Evolutionary conservation across 75 land plant species (phyloP), one percentile per base, ranked within the genome.

Genomic region (Picea sitchensis): DNA sequence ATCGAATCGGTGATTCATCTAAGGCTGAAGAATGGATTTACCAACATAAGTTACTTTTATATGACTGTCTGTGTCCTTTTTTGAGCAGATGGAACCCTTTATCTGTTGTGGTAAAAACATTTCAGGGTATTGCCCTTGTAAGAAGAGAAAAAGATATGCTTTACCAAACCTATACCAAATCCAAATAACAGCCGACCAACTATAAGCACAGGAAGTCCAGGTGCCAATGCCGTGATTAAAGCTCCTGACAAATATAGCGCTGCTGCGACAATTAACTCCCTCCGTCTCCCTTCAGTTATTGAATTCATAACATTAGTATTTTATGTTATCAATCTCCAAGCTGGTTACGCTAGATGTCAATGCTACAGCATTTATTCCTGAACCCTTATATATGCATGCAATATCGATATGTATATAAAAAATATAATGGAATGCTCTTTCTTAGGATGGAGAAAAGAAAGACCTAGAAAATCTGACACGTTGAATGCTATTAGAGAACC

Each of bases 121-220:
- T 62, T 30, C 34, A n/a, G 32, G 4, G 64, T 12, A 58, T 62
- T 34, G 4, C 44, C 56, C 74, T 1, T 58, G 7, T 62, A 32
- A 31, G 36, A 76, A 76, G 65, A 71, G 54, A 71, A 47, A 71
- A 41, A 23, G n/a, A 2, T 71, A 44, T 41, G 74, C 74, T 44
- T 80, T 78, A 95, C 98, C 90, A 97, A 76, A 51, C 99, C 99
- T 69, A 97, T 97, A 56, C 94, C 98, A 85, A 89, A 77, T 21
- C 99, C 99, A 88, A 85, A 97, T 18, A 95, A 54, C 59, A 93
- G 82, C 61, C 99, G 82, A 26, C 98, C 98, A 56, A 75, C 61
- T 41, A 97, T 78, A 34, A 97, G 90, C 76, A 88, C 60, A 20
- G 67, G 79, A 58, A 97, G 83, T 59, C 34, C 84, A 31, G 92